Evolutionary conservation across 1,139 yeast species (phyloP), one percentile per base, ranked within the genome.

Genomic region (Zygosaccharomyces pseudobailii): DNA sequence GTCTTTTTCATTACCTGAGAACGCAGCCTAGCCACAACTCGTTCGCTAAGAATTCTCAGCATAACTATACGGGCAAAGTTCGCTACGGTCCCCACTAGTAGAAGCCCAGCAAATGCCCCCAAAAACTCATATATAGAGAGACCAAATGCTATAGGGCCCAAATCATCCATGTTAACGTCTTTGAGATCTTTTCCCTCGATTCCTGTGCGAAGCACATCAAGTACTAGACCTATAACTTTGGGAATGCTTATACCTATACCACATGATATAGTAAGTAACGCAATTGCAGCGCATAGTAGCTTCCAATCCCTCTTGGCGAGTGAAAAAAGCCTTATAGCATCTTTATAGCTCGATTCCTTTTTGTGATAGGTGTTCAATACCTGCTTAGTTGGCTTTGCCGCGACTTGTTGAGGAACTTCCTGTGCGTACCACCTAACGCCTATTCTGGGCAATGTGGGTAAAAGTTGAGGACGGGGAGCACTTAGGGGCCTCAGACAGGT

Each of bases 1-100:
- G 92, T 83, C 53, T 80, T 82, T 65, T 80, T 80, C 69, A 88
- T 87, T 36, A 90, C 78, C 43, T 80, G 74, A 2, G 95, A 76
- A 55, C 98, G 75, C 47, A 92, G 71, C 50, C 95, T 73, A 5
- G 96, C 87, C 5, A 90, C 96, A 32, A 92, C 71, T 52, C 87
- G 78, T 66, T 92, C 98, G 50, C 97, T 96, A 20, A 84, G 79
- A 2, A 84, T 73, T 55, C 96, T 74, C 56, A 90, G 70, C 36
- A 87, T 65, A 49, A 86, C 80, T 25, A 85, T 77, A 59, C 97
- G 76, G 6, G 90, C 92, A 68, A 83, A 88, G 52, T 90, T 87
- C 2, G 96, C 85, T 8, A 73, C 62, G 1, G 94, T 82, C 3
- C 96, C 95, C 1, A 84, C 61, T 0, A 79, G 64, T 54, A 90